These are phyloP conservation scores for Mycena venus DNA, from an alignment of 768 basidiomycete genomes.

Conservation along the genomic window DNA sequence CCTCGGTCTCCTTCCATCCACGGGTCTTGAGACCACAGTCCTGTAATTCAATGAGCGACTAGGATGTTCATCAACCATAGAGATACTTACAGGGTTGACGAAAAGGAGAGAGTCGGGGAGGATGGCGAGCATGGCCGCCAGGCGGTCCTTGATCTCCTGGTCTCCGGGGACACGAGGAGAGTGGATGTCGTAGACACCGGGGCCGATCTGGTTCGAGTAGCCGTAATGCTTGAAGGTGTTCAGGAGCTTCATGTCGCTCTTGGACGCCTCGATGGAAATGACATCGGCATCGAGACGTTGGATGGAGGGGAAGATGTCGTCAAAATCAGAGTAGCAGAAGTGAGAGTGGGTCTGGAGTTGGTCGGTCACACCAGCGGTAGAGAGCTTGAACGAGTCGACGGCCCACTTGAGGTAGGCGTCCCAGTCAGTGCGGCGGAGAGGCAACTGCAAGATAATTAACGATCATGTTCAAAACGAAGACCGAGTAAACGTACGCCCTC, in stretches of 20 bases:
- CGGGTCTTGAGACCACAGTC: conserved; percentile 99
- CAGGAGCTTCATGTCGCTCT: conserved; percentile 98
- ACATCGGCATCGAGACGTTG: conserved; percentile 97
- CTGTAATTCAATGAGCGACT: neutral
- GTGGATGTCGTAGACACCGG: conserved; percentile 99
- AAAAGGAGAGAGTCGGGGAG: conserved; percentile 87
- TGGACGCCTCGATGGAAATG: conserved; percentile 98
- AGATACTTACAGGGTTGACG: conserved; percentile 76
- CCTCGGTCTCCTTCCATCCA: conserved; percentile 98
- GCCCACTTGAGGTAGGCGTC: conserved; percentile 97
- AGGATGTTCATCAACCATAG: too few relatives aligned
- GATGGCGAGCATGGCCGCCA: conserved; percentile 85
- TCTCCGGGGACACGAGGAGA: conserved; percentile 96
- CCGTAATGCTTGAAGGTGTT: conserved; percentile 95
- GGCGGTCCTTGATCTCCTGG: conserved; percentile 94
- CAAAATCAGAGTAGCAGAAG: conserved; percentile 99
- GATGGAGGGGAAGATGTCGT: conserved; percentile 98
- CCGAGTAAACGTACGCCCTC: conserved; percentile 80
- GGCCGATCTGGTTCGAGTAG: conserved; percentile 98
- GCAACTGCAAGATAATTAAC: conserved; percentile 67
- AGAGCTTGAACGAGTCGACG: conserved; percentile 97
- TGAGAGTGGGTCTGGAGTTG: conserved; percentile 98
- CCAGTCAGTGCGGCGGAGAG: conserved; percentile 97
- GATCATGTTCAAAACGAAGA: conserved; percentile 12
- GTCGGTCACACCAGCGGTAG: conserved; percentile 96